Evolutionary conservation across 768 basidiomycete genomes (phyloP), one percentile per base, ranked within the genome.

Genomic region (Tremella yokohamensis): DNA sequence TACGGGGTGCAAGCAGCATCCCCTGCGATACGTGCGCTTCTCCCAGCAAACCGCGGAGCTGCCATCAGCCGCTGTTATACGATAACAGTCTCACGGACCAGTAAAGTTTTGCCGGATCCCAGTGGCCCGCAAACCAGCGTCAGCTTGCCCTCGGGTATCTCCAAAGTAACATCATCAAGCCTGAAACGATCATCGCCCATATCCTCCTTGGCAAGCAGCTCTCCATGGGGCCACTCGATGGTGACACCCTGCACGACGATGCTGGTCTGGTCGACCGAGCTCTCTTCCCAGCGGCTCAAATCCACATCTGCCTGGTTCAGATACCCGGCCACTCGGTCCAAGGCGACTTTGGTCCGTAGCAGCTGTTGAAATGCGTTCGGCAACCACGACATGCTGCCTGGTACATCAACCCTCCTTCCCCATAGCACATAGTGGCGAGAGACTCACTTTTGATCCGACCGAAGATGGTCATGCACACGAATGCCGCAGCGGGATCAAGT

Each of bases 71-170:
- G 8, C 34, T 9, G 2, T 18, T 13, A 1, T 8, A n/a, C n/a
- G 42, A 45, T 15, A 45, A 6, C n/a, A 15, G 42, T 18, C 20
- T 2, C 9, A 64, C 72, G 57, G 42, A 71, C 72, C 4, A 77
- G 54, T 1, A 77, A 59, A 1, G 65, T 73, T 56, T 77, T 77
- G 15, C 76, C 76, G 1, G 73, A 68, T 12, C 72, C 76, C 13
- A 75, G 66, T 0, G 68, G 61, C 8, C 76, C 76, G 20, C 64
- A 69, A 15, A 77, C 49, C 3, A 77, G 58, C 0, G 72, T 72
- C 16, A 74, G 58, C 38, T 52, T 56, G 3, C 60, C 63, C 15
- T 58, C 26, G 6, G 70, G 72, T 7, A 77, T 18, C 1, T 48
- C 34, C 15, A 74, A 34, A 22, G 60, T 53, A 12, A 74, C 20